Evolutionary conservation across 768 basidiomycete genomes (phyloP), one percentile per base, ranked within the genome.

Genomic region (Phaeolepiota aurea): DNA sequence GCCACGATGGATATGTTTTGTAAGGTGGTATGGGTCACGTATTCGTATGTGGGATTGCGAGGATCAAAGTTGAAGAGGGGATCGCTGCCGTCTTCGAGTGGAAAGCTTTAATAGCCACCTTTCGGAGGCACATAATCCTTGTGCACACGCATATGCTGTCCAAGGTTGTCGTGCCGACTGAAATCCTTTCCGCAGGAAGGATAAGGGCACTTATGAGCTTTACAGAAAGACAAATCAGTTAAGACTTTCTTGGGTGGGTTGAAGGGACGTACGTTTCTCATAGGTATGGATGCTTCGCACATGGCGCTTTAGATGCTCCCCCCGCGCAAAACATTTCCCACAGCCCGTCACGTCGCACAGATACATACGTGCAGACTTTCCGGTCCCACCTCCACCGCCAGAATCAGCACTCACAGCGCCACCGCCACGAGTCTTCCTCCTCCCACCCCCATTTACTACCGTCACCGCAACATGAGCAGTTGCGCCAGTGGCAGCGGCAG

Each of bases 281-380:
- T 91, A 76, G 16, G 90, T 91, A 62, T 93, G 90, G 40, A 93
- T 89, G 53, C 82, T 84, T 49, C 87, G 64, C 30, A 92, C 74
- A 57, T 93, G 90, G 47, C 91, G 68, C 69, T 92, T 92, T 47
- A 94, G 63, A 57, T 94, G 91, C 61, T 94, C 91, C 15, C 84
- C 83, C 20, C 91, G 72, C 23, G 82, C 80, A 60, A 94, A 93
- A 51, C 81, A 85, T 63, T 91, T 91, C 32, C 82, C 84, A 57
- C 91, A 93, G 3, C 80, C 88, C 12, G 75, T 72, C 19, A 91
- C 87, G 44, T 74, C 73, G 66, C 89, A 92, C 36, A 76, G 65
- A 57, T 87, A 87, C 49, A 76, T 68, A 44, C 78, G 35, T 25
- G 58, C 54, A 5, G 49, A 46, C 47, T 68, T 53, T 55, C 66